Base-by-base conservation (phyloP, 2,329 filamentous ascomycete species). In the Arthrinium phaeospermum region DNA sequence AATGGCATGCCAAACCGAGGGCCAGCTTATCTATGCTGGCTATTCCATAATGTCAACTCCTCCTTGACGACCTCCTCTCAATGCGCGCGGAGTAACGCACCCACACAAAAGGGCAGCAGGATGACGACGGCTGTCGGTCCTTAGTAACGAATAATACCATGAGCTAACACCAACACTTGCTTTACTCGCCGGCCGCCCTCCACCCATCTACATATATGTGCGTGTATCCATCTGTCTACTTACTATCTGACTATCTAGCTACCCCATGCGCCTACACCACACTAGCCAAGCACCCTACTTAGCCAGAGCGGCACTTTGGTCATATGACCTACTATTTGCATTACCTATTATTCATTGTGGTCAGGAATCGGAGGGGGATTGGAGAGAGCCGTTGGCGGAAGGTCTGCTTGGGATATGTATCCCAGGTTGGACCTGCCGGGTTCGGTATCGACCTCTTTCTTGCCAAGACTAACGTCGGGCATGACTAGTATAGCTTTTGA, bases 381-480 rank as follows among this genome's bases (percentile, higher is more conserved):
- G 49, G 49, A 30, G 51, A 57, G 53, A 10, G 53, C 53, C 19
- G 24, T 24, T 19, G 24, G 12, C 14, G 51, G 4, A 30, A 27
- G 24, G 13, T 57, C 16, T 57, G 51, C 51, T 30, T 30, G 51
- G 5, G 14, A 68, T 37, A n/a, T 30, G 47, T 37, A n/a, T 30
- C 14, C 67, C 67, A 46, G 67, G 44, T 37, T 68, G 44, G 67
- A 68, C 67, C 67, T 68, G 67, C 67, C 67, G 44, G 67, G 24
- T 68, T 68, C 44, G 67, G 67, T 24, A 68, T 61, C 53, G 30
- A 57, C 51, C 51, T 57, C 51, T 19, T 19, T 57, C 51, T 57
- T 30, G 51, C 51, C 51, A 61, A 61, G 30, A 61, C 53, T 37
- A 34, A 34, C 30, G 30, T 61, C 16, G 30, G 53, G 30, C 53